Conservation (phyloP, 116 monocot species). For the Cymodocea nodosa region DNA sequence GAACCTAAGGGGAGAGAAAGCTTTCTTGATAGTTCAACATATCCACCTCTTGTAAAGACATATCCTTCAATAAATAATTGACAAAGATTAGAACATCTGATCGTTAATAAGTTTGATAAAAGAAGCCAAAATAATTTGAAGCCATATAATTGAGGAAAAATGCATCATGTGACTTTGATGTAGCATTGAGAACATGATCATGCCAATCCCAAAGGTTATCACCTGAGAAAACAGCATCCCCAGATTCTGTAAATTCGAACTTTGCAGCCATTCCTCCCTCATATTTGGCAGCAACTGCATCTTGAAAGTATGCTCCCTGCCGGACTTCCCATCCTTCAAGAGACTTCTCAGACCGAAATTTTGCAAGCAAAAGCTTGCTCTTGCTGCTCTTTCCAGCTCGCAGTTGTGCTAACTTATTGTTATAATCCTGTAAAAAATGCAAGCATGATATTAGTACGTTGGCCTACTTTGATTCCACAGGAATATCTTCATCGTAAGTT, state of each 20-base stretch:
- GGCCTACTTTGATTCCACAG: background rate
- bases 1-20: no score
- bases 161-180: no score
- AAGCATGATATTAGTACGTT: background rate
- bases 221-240: constrained; percentile 90
- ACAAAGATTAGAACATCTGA: background rate
- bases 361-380: constrained; percentile 90
- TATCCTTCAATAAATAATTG: constrained; percentile 39
- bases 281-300: constrained; percentile 60
- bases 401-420: constrained; percentile 82
- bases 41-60: constrained; percentile 92
- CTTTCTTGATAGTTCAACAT: no score
- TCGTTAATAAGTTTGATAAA: background rate
- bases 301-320: constrained; percentile 76
- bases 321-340: constrained; percentile 81
- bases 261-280: constrained; percentile 92
- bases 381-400: constrained; percentile 99
- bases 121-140: background rate
- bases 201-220: background rate
- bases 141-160: no score
- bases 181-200: background rate
- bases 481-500: no score
- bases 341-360: constrained; percentile 63
- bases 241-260: constrained; percentile 62
- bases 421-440: constrained; percentile 51